Evolutionary conservation across 495 filamentous ascomycete species (phyloP).

Genomic region (Schizothecium vesticola): DNA sequence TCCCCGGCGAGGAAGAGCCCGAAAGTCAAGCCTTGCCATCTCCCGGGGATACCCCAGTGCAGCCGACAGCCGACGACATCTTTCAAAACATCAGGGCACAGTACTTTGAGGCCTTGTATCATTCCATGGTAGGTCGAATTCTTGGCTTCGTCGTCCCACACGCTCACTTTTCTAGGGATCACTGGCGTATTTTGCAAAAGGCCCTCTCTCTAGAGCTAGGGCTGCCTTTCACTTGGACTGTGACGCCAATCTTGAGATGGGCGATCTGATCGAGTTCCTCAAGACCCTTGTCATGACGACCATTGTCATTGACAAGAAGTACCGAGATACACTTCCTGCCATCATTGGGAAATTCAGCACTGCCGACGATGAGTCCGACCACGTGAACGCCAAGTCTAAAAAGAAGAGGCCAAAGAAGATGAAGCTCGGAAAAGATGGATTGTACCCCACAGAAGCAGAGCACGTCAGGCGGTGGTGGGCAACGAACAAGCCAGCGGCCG

Average conservation of each 20-base stretch:
- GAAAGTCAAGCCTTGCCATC: not conserved
- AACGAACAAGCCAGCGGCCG: slow-evolving; percentile 36
- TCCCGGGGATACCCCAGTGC: slow-evolving; percentile 25
- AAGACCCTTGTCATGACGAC: slow-evolving; percentile 66
- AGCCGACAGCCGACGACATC: slow-evolving; percentile 57
- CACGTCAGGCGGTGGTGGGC: slow-evolving; percentile 79
- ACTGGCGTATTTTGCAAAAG: slow-evolving; percentile 95
- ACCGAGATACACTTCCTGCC: slow-evolving; percentile 66
- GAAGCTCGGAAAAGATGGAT: slow-evolving; percentile 67
- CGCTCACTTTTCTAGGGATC: slow-evolving; percentile 58
- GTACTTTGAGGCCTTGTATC: slow-evolving; percentile 84
- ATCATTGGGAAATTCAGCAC: slow-evolving; percentile 61
- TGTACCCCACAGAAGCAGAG: slow-evolving; percentile 71
- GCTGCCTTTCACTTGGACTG: slow-evolving; percentile 62
- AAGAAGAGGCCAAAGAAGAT: slow-evolving; percentile 62
- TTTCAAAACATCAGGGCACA: slow-evolving; percentile 66
- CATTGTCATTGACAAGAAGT: slow-evolving; percentile 80
- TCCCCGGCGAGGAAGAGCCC: not conserved
- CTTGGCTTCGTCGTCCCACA: not conserved
- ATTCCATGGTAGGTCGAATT: slow-evolving; percentile 62
- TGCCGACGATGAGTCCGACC: slow-evolving; percentile 53
- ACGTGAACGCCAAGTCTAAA: slow-evolving; percentile 45
- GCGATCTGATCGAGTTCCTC: slow-evolving; percentile 62
- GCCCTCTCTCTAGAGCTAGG: slow-evolving; percentile 81
- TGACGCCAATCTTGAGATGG: slow-evolving; percentile 47